These are phyloP conservation scores for Pichia sp. DNA, from an alignment of 1,139 yeast genomes.

Conservation along the genomic window DNA sequence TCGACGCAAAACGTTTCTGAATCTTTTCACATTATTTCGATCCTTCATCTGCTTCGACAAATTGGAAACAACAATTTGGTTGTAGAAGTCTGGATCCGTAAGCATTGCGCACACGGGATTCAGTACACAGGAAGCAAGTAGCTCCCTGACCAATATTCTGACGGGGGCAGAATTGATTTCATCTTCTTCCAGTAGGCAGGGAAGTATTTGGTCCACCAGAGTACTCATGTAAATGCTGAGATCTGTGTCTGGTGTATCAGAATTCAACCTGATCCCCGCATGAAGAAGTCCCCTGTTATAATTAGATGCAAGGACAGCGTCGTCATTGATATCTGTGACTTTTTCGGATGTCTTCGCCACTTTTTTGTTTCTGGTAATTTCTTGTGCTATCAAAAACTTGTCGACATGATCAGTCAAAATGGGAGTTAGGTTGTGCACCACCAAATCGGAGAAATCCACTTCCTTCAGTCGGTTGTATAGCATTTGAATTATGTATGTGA, in stretches of 20 bases:
- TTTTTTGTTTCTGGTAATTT: slow-evolving; percentile 33
- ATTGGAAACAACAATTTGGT: slow-evolving; percentile 54
- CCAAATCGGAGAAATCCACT: slow-evolving; percentile 53
- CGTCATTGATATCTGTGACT: slow-evolving; percentile 42
- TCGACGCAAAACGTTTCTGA: slow-evolving; percentile 65
- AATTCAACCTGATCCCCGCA: slow-evolving; percentile 50
- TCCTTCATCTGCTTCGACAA: slow-evolving; percentile 69
- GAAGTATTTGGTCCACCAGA: slow-evolving; percentile 44
- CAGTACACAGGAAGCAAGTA: slow-evolving; percentile 53
- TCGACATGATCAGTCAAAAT: slow-evolving; percentile 61
- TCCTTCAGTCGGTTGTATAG: slow-evolving; percentile 40
- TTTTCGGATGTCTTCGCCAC: slow-evolving; percentile 6
- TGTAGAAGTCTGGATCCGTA: slow-evolving; percentile 75
- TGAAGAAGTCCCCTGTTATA: slow-evolving; percentile 60
- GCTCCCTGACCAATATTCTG: slow-evolving; percentile 52
- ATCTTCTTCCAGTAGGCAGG: slow-evolving; percentile 43
- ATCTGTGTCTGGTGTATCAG: slow-evolving; percentile 39
- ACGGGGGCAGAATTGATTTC: slow-evolving; percentile 54
- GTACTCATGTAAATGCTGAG: slow-evolving; percentile 51
- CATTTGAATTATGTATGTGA: slow-evolving; percentile 41
- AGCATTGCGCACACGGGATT: slow-evolving; percentile 54
- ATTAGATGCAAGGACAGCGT: slow-evolving; percentile 55
- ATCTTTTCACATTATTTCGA: slow-evolving; percentile 67
- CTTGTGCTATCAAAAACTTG: slow-evolving; percentile 52
- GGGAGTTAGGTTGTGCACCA: slow-evolving; percentile 61